A percentile compares a stretch with the other conserved stretches of the same genome.
phyloP scores from a whole-genome alignment of 2,329 filamentous ascomycete genomes.

The Cryoendolithus antarcticus region DNA sequence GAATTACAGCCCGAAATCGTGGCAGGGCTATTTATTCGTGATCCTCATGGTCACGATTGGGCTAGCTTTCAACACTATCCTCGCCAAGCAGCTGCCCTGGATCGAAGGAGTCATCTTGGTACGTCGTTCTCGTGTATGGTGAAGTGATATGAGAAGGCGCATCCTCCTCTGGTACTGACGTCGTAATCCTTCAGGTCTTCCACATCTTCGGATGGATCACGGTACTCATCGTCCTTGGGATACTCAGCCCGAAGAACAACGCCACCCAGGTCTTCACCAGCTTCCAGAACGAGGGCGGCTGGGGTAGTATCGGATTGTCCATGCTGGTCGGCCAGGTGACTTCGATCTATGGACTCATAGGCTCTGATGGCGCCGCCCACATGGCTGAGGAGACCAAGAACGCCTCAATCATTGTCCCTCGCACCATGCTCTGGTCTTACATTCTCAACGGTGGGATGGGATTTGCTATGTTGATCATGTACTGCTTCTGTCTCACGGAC shows the following conservation, averaged over 20 bases:
- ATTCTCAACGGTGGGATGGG: slow-evolving; percentile 10
- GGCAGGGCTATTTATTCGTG: slow-evolving; percentile 15
- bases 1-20: slow-evolving; percentile 24
- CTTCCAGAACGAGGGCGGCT: slow-evolving; percentile 27
- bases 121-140: too few relatives aligned
- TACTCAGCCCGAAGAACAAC: slow-evolving; percentile 3
- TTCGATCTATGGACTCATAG: slow-evolving; percentile 14
- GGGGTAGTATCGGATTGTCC: slow-evolving; percentile 20
- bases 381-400: slow-evolving; percentile 22
- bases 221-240: slow-evolving; percentile 11
- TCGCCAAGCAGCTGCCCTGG: slow-evolving; percentile 31
- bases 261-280: slow-evolving; percentile 23
- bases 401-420: slow-evolving; percentile 16
- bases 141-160: too few relatives aligned
- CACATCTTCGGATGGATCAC: slow-evolving; percentile 18
- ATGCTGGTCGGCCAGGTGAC: slow-evolving; percentile 23
- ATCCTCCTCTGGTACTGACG: too few relatives aligned
- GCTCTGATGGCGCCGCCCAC: slow-evolving; percentile 19
- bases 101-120: slow-evolving; percentile 37
- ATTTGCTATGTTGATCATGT: slow-evolving; percentile 12
- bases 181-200: too few relatives aligned
- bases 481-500: slow-evolving; percentile 9
- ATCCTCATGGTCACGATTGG: slow-evolving; percentile 35
- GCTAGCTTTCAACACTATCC: slow-evolving; percentile 31
- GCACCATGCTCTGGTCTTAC: slow-evolving; percentile 18